These are phyloP conservation scores for Phoma sp. DNA, from an alignment of 2,329 filamentous ascomycete genomes.

Conservation along the genomic window DNA sequence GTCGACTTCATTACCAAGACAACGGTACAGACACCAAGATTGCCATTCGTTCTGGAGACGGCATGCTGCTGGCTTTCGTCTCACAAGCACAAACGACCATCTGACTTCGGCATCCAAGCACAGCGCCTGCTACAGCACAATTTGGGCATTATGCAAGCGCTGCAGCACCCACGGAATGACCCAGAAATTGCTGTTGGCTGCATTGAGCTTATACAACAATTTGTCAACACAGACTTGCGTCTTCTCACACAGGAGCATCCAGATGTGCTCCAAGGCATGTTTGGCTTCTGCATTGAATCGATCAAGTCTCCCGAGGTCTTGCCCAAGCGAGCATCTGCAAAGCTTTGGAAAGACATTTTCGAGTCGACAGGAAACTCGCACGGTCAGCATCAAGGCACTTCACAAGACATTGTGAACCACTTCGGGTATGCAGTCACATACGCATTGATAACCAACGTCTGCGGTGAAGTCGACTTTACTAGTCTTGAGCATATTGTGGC, in stretches of 20 bases:
- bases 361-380: slow-evolving; percentile 38
- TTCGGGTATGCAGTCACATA: slow-evolving; percentile 40
- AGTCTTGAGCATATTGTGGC: slow-evolving; percentile 42
- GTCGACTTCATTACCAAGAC: slow-evolving; percentile 69
- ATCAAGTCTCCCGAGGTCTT: slow-evolving; percentile 74
- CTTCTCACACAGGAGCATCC: slow-evolving; percentile 66
- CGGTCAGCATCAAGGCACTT: slow-evolving; percentile 35
- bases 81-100: slow-evolving; percentile 55
- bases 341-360: slow-evolving; percentile 68
- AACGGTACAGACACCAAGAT: slow-evolving; percentile 65
- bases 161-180: slow-evolving; percentile 69
- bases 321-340: slow-evolving; percentile 74
- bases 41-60: slow-evolving; percentile 73
- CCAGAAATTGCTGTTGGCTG: slow-evolving; percentile 74
- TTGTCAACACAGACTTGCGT: slow-evolving; percentile 66
- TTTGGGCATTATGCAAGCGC: slow-evolving; percentile 64
- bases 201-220: slow-evolving; percentile 72
- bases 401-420: slow-evolving; percentile 44
- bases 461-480: slow-evolving; percentile 44
- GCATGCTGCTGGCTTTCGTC: slow-evolving; percentile 67
- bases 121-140: slow-evolving; percentile 63
- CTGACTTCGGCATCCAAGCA: slow-evolving; percentile 34
- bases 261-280: slow-evolving; percentile 67
- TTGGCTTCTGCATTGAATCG: slow-evolving; percentile 73
- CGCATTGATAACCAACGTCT: slow-evolving; percentile 42